Percentiles rank a stretch among this genome's conserved stretches.
These are phyloP conservation scores for Nothopassalora personata DNA, from an alignment of 2,329 filamentous ascomycete species.

Conservation along the genomic window DNA sequence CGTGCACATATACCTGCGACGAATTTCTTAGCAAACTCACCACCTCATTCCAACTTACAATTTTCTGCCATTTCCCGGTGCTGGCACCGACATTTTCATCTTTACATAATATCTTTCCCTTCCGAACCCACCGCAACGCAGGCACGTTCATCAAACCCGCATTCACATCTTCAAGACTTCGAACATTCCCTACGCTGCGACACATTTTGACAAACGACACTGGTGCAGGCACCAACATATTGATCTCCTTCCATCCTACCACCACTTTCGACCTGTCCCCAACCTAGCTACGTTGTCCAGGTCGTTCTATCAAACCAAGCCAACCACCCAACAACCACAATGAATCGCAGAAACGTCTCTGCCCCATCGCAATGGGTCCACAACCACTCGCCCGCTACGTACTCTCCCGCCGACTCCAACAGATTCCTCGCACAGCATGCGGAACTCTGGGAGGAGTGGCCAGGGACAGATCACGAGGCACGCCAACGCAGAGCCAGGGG, in stretches of 20 bases:
- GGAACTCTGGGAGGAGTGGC: background rate
- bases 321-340: background rate
- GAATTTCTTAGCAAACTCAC: background rate
- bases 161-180: background rate
- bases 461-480: background rate
- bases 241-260: background rate
- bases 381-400: background rate
- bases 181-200: background rate
- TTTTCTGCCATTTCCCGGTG: background rate
- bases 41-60: background rate
- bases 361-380: background rate
- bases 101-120: background rate
- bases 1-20: background rate
- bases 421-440: background rate
- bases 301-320: background rate
- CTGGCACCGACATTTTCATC: background rate
- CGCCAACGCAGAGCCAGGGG: background rate
- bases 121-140: background rate
- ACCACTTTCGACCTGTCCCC: background rate
- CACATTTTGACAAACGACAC: background rate
- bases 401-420: background rate
- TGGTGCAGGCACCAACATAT: background rate
- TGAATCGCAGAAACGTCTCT: background rate
- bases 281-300: background rate
- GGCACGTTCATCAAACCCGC: background rate